phyloP scores from a whole-genome alignment of 192 early-diverging fungal genomes.

The Coemansia sp. region DNA sequence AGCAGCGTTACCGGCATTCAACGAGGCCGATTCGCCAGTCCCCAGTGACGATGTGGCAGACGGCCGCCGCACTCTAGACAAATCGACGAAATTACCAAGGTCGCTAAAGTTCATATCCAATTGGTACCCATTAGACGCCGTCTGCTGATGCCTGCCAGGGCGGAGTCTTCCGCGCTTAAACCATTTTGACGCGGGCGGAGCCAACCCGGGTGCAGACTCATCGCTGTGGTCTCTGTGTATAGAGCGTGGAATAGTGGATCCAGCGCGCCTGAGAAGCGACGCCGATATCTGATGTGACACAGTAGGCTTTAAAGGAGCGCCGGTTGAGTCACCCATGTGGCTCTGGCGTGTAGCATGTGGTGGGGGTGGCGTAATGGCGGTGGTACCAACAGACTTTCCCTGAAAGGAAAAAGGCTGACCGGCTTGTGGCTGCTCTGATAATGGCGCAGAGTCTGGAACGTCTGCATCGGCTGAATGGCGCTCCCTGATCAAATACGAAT shows the following conservation, averaged over 20 bases:
- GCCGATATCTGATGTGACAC: conserved; percentile 26
- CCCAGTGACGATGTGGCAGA: conserved; percentile 50
- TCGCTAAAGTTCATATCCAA: conserved; percentile 58
- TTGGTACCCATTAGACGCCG: conserved; percentile 32
- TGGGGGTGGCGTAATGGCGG: not conserved
- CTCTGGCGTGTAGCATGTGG: conserved; percentile 39
- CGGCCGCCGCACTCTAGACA: conserved; percentile 52
- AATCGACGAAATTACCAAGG: conserved; percentile 51
- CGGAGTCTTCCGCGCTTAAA: conserved; percentile 48
- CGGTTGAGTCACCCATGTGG: conserved; percentile 15
- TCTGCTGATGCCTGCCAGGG: conserved; percentile 21
- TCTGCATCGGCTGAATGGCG: conserved; percentile 33
- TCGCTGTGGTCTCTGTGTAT: conserved; percentile 13
- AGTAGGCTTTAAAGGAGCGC: conserved; percentile 4
- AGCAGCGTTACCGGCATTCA: conserved; percentile 30
- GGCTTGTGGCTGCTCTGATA: conserved; percentile 26
- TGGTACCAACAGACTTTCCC: conserved; percentile 13
- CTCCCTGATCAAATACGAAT: conserved; percentile 49
- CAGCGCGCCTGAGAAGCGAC: conserved; percentile 38
- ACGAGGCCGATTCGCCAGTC: conserved; percentile 42
- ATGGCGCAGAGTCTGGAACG: conserved; percentile 9
- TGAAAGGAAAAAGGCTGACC: conserved; percentile 44
- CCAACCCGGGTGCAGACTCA: conserved; percentile 15
- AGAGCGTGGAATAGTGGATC: conserved; percentile 32
- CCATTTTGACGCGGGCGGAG: conserved; percentile 39